phyloP scores from a whole-genome alignment of 148 eudicot species.

The Fagopyrum tataricum region DNA sequence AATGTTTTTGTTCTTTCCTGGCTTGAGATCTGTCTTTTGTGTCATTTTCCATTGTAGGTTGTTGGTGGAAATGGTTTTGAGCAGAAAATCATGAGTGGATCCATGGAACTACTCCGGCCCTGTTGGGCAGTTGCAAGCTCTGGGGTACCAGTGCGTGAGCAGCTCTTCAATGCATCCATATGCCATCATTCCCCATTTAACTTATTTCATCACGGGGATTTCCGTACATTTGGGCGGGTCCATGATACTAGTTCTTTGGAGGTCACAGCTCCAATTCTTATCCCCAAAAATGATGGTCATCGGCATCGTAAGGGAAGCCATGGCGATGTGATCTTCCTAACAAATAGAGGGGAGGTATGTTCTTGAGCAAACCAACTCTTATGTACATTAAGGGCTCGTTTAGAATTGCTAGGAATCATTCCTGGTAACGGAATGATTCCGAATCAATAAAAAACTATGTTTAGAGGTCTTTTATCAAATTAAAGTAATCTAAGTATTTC shows the following conservation, averaged over 20 bases:
- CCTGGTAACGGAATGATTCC: too few species aligned
- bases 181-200: slow-evolving; percentile 81
- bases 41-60: slow-evolving; percentile 36
- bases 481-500: too few species aligned
- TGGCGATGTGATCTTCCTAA: slow-evolving; percentile 87
- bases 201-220: slow-evolving; percentile 75
- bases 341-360: slow-evolving; percentile 91
- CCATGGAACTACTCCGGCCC: slow-evolving; percentile 97
- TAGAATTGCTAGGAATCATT: too few species aligned
- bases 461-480: too few species aligned
- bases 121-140: slow-evolving; percentile 99
- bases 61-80: slow-evolving; percentile 97
- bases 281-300: slow-evolving; percentile 80
- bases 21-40: slow-evolving; percentile 1
- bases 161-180: slow-evolving; percentile 93
- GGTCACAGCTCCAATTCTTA: slow-evolving; percentile 91
- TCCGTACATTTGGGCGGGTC: slow-evolving; percentile 57
- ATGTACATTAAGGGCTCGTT: neutral
- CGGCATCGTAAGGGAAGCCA: slow-evolving; percentile 84
- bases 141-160: slow-evolving; percentile 97
- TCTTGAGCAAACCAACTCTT: slow-evolving; percentile 5
- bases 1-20: neutral
- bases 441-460: too few species aligned
- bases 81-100: slow-evolving; percentile 90
- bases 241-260: slow-evolving; percentile 72